Evolutionary conservation across 768 basidiomycete genomes (phyloP).

Genomic region (Sistotremastrum suecicum): DNA sequence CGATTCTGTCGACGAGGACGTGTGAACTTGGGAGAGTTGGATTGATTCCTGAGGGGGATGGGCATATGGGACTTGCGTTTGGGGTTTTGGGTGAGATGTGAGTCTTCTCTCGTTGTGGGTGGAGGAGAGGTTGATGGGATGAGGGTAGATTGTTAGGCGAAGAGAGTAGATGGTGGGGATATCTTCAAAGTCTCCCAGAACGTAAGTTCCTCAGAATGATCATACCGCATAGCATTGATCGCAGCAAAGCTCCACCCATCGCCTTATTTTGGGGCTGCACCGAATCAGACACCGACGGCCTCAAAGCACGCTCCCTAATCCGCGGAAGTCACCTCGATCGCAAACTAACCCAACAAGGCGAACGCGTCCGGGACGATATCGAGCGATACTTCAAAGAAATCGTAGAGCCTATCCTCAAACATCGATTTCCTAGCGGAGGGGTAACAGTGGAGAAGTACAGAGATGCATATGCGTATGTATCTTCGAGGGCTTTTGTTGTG

Average conservation of each 20-base stretch:
- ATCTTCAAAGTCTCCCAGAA: slow-evolving; percentile 49
- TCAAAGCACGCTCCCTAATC: too few species aligned
- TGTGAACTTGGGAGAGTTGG: slow-evolving; percentile 36
- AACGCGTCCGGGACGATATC: not conserved
- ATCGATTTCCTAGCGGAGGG: too few species aligned
- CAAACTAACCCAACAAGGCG: not conserved
- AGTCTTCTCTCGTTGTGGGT: not conserved
- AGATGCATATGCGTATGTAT: slow-evolving; percentile 52
- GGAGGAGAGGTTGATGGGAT: not conserved
- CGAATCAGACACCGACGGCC: too few species aligned
- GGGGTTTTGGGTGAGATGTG: slow-evolving; percentile 47
- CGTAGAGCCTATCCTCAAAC: slow-evolving; percentile 2
- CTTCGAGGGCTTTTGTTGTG: slow-evolving; percentile 70
- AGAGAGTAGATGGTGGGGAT: slow-evolving; percentile 46
- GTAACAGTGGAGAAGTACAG: slow-evolving; percentile 26
- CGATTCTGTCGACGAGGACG: slow-evolving; percentile 46
- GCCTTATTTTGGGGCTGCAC: too few species aligned
- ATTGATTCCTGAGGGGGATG: slow-evolving; percentile 39
- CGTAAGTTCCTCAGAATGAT: too few species aligned
- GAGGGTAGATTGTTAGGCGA: slow-evolving; percentile 29
- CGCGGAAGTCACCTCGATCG: too few species aligned
- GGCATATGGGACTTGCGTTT: slow-evolving; percentile 45
- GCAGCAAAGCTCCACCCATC: too few species aligned
- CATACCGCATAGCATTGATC: too few species aligned
- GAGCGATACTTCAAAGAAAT: slow-evolving; percentile 1